phyloP scores from a whole-genome alignment of 2,329 filamentous ascomycete species.

The Phialocephala sp. region DNA sequence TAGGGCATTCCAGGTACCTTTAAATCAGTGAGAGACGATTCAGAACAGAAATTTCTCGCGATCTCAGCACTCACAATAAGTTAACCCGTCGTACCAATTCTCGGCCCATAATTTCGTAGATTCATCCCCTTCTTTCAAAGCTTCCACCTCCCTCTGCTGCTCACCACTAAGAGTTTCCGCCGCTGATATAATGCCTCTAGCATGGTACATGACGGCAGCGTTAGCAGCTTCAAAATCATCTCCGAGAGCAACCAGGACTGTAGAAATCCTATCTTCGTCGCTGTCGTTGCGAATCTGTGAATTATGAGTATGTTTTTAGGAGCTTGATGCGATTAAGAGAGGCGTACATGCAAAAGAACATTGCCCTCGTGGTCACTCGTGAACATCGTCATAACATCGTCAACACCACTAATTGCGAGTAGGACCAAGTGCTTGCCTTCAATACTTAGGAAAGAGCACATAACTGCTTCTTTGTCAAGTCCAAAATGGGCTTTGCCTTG shows the following conservation, averaged over 20 bases:
- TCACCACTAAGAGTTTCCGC: constrained; percentile 52
- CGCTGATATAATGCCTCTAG: constrained; percentile 66
- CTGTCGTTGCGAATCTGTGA: constrained; percentile 71
- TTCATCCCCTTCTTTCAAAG: constrained; percentile 52
- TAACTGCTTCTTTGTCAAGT: constrained; percentile 77
- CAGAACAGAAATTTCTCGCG: background rate
- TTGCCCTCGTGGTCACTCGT: constrained; percentile 68
- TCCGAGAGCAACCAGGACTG: constrained; percentile 73
- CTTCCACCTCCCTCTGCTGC: constrained; percentile 52
- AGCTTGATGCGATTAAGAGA: background rate
- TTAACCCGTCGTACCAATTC: constrained; percentile 90
- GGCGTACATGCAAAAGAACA: constrained; percentile 66
- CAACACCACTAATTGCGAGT: constrained; percentile 76
- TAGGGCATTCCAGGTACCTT: constrained; percentile 89
- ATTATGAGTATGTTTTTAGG: constrained; percentile 25
- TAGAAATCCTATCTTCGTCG: constrained; percentile 56
- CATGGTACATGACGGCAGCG: constrained; percentile 85
- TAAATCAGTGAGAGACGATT: constrained; percentile 2
- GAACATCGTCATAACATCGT: constrained; percentile 73
- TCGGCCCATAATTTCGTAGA: constrained; percentile 69
- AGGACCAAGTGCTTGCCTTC: constrained; percentile 79
- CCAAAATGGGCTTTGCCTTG: constrained; percentile 73
- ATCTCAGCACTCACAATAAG: constrained; percentile 67
- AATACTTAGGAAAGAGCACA: constrained; percentile 76
- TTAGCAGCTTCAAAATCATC: constrained; percentile 76